Base-by-base conservation (phyloP, 2,329 filamentous ascomycete genomes). In the Fusarium sarcochroum region DNA sequence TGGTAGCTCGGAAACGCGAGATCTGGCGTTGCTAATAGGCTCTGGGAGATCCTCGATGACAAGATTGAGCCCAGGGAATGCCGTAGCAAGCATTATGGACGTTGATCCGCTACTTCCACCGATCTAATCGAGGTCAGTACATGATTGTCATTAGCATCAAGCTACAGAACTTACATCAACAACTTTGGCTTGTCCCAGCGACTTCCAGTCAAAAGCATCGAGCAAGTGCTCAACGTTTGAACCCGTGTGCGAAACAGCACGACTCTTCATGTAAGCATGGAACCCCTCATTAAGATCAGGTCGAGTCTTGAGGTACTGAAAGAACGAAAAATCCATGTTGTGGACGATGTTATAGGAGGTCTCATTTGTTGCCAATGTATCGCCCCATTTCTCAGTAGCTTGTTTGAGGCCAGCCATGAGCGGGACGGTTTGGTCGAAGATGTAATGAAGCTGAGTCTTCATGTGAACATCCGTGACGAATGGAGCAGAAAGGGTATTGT, bases 41-140 rank as follows among this genome's bases (percentile, higher is more conserved):
- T 68, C 50, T 0, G 52, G 47, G 4, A 71, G 76, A 60, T 82
- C 80, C 58, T 82, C 76, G 5, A 82, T 59, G 11, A 81, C 68
- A 34, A 80, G 76, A 1, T 73, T 77, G 8, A 81, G 70, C 5
- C 76, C 51, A 2, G 77, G 76, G 48, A 79, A 79, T 4, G 77
- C 41, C 8, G 64, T 70, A 5, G 71, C 74, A 5, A 81, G 71
- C 44, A 58, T 61, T 1, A 56, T 54, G 0, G 63, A 49, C 1
- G 47, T 58, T 13, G 62, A 53, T 1, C 69, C 69, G 20, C 55
- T 66, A 0, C 53, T 62, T 0, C 69, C 69, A 0, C 69, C 69
- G 21, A 68, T 54, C 65, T 68, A 5, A 2, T 3, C 2, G 5
- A 0, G 2, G 30, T 68, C 1, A 68, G 44, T 13, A 32, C 4